phyloP scores from a whole-genome alignment of 768 basidiomycete genomes.

The Leucosporidium yakuticum region DNA sequence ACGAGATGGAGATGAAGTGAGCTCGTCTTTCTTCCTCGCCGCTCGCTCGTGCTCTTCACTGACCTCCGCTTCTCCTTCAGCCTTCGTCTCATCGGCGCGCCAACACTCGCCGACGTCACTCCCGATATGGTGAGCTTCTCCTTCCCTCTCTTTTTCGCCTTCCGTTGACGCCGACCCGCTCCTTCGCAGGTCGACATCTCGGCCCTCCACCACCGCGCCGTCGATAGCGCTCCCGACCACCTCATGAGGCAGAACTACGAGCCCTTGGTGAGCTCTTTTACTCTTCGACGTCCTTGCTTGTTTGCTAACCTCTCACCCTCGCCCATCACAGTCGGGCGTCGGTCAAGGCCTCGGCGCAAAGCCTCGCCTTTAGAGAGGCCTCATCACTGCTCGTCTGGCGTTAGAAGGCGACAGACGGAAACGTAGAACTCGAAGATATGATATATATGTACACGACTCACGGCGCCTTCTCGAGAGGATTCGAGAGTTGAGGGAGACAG shows the following conservation, averaged over 20 bases:
- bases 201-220: constrained; percentile 1
- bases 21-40: background rate
- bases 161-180: background rate
- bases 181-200: constrained; percentile 19
- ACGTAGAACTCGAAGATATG: too few relatives aligned
- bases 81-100: constrained; percentile 82
- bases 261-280: constrained; percentile 11
- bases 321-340: background rate
- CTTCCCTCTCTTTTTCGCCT: too few relatives aligned
- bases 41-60: background rate
- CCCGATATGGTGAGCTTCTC: constrained; percentile 66
- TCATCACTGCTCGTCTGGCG: too few relatives aligned
- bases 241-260: constrained; percentile 29
- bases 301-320: background rate
- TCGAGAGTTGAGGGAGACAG: too few relatives aligned
- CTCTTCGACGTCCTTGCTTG: background rate
- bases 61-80: background rate
- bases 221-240: constrained; percentile 16
- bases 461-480: too few relatives aligned
- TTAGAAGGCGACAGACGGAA: too few relatives aligned
- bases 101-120: constrained; percentile 66
- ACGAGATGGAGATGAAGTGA: constrained; percentile 92
- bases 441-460: too few relatives aligned
- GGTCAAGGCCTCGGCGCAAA: constrained; percentile 31
- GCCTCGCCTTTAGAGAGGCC: constrained; percentile 10